Evolutionary conservation across 345 rosid genomes (phyloP).

Genomic region (Hypericum androsaemum): DNA sequence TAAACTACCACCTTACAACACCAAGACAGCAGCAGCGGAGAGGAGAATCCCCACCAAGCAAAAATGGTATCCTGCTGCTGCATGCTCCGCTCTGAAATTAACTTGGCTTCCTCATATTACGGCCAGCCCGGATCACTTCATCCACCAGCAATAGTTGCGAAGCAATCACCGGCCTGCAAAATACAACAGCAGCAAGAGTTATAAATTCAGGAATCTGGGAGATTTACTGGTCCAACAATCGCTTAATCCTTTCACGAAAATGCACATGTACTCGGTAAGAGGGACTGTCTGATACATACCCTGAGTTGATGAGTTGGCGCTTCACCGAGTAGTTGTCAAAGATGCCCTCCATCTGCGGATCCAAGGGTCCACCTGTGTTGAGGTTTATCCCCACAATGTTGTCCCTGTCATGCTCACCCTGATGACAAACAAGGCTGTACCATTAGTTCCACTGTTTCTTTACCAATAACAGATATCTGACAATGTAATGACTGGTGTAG

Average conservation of each 20-base stretch:
- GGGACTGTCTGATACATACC: slow-evolving; percentile 30
- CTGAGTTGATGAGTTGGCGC: slow-evolving; percentile 88
- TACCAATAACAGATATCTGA: no score
- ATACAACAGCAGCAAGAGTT: background rate
- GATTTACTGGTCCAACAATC: no score
- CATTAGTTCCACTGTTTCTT: no score
- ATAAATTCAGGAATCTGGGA: no score
- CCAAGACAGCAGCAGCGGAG: no score
- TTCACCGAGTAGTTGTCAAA: slow-evolving; percentile 93
- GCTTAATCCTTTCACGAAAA: no score
- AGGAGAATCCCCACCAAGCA: no score
- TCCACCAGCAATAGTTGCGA: slow-evolving; percentile 92
- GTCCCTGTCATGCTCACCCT: slow-evolving; percentile 91
- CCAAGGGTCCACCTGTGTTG: slow-evolving; percentile 77
- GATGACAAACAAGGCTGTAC: no score
- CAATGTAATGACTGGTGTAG: no score
- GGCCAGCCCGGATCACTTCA: slow-evolving; percentile 94
- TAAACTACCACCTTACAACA: no score
- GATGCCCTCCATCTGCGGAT: slow-evolving; percentile 85
- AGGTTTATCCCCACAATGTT: slow-evolving; percentile 78
- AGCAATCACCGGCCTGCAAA: slow-evolving; percentile 83
- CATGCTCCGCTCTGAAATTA: slow-evolving; percentile 12
- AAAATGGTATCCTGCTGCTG: no score
- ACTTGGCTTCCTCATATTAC: slow-evolving; percentile 94
- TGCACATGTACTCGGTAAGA: background rate